Evolutionary conservation across 2,329 filamentous ascomycete species (phyloP), one percentile per base, ranked within the genome.

Genomic region (Arthrobotrys sphaeroides): DNA sequence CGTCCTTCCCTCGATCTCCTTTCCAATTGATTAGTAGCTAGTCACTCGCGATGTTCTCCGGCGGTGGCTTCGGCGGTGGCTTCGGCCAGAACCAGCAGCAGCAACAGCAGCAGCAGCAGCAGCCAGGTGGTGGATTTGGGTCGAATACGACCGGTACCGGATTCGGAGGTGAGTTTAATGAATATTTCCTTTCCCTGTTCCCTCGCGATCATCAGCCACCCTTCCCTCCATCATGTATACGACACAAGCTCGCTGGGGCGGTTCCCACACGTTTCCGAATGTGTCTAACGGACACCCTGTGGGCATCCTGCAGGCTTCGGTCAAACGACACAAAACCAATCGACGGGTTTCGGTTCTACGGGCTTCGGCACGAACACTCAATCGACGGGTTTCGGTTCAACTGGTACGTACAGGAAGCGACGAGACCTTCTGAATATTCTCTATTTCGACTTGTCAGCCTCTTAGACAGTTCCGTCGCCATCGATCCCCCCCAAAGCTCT

Each of bases 31-130:
- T 38, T 59, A 59, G 64, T 43, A 42, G 36, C 47, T 43, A n/a
- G 3, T 20, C n/a, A 10, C 22, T 64, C 28, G 38, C 36, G 31
- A 75, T 75, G 72, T 81, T 83, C 47, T 80, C 78, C 16, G 73
- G 78, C 13, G 73, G 61, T 6, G 77, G 73, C 77, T 77, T 78
- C 68, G 67, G 67, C 12, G 33, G 60, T 16, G 62, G 64, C 66
- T 70, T 70, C 70, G 70, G 70, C 55, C 70, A 67, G 49, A 57
- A 57, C 62, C 47, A 67, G 13, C 36, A 68, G 18, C 49, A 57
- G 40, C 33, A 55, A 16, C 75, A 66, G 31, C 76, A 69, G 49
- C 77, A 67, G 36, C 73, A 67, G 36, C 64, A 68, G 40, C 76
- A 75, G 33, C 45, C 62, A 13, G 31, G 57, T 49, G 73, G 68